Percentiles rank a stretch among this genome's conserved stretches.
phyloP scores from a whole-genome alignment of 108 stramenopile genomes.

The Nitzschia sp. region DNA sequence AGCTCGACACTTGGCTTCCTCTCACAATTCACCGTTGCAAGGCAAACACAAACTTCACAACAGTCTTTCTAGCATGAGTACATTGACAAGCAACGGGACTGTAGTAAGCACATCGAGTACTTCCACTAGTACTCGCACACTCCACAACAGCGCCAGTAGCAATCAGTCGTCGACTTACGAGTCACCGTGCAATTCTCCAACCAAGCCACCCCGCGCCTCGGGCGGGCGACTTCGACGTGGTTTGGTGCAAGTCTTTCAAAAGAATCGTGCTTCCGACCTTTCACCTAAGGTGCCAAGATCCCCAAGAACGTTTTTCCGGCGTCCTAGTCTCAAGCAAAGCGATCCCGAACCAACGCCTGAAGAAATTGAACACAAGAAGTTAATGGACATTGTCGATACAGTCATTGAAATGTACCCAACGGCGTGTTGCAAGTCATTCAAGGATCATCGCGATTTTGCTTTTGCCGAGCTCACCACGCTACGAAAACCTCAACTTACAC shows the following conservation, averaged over 20 bases:
- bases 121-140: no score
- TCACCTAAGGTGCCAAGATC: neutral
- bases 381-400: neutral
- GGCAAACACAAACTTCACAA: no score
- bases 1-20: no score
- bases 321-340: neutral
- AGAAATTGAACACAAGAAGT: neutral
- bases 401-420: slow-evolving; percentile 16
- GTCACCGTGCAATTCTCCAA: no score
- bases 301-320: neutral
- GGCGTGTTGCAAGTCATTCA: slow-evolving; percentile 7
- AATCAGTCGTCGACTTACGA: no score
- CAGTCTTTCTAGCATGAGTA: no score
- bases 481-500: neutral
- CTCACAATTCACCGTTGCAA: no score
- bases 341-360: neutral
- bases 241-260: neutral
- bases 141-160: no score
- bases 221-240: neutral
- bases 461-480: slow-evolving; percentile 6
- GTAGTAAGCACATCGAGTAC: no score
- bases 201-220: no score
- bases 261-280: neutral
- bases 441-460: slow-evolving; percentile 21
- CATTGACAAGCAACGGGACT: no score